phyloP scores from a whole-genome alignment of 2,329 filamentous ascomycete genomes.

The Pseudonectria buxi region DNA sequence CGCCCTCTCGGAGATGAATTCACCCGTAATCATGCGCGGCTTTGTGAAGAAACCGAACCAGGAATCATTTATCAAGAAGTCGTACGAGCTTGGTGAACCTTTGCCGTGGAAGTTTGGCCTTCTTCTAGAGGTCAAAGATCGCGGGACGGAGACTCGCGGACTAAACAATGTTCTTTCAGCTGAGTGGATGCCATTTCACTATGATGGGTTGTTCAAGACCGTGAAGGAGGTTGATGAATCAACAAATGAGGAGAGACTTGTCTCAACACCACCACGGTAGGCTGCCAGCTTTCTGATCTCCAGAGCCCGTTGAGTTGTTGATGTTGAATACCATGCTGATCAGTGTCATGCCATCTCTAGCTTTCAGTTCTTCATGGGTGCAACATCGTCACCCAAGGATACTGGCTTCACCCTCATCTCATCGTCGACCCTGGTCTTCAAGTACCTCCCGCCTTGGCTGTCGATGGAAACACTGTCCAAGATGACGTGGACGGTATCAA shows the following conservation, averaged over 20 bases:
- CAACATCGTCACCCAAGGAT: slow-evolving; percentile 38
- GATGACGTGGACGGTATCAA: slow-evolving; percentile 44
- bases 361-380: slow-evolving; percentile 47
- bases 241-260: slow-evolving; percentile 32
- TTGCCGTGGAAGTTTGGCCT: slow-evolving; percentile 48
- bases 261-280: slow-evolving; percentile 38
- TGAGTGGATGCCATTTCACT: slow-evolving; percentile 53
- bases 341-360: slow-evolving; percentile 13
- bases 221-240: slow-evolving; percentile 30
- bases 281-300: slow-evolving; percentile 7
- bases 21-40: slow-evolving; percentile 46
- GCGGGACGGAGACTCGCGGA: slow-evolving; percentile 34
- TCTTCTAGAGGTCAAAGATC: slow-evolving; percentile 44
- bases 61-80: slow-evolving; percentile 39
- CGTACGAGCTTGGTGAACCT: slow-evolving; percentile 39
- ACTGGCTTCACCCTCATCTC: slow-evolving; percentile 50
- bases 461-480: slow-evolving; percentile 29
- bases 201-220: slow-evolving; percentile 50
- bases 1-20: slow-evolving; percentile 40
- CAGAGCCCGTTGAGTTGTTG: too few relatives aligned
- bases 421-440: slow-evolving; percentile 42
- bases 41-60: slow-evolving; percentile 41
- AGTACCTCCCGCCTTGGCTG: slow-evolving; percentile 34
- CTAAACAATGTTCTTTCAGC: slow-evolving; percentile 47
- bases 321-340: background rate